phyloP scores from a whole-genome alignment of 768 basidiomycete species.

The Termitomyces heimii region DNA sequence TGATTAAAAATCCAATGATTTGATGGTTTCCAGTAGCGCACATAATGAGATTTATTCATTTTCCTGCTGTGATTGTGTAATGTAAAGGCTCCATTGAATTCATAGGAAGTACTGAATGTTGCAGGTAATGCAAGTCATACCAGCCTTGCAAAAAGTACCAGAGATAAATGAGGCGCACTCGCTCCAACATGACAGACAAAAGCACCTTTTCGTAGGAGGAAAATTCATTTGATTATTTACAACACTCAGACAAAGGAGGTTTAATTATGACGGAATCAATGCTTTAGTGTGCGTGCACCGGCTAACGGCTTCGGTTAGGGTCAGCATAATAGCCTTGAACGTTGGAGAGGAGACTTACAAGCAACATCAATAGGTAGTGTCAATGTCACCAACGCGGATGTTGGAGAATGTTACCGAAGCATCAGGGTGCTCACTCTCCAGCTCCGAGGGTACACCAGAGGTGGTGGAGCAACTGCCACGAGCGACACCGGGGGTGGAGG shows the following conservation, averaged over 20 bases:
- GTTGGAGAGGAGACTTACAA: background rate
- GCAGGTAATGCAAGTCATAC: too few relatives aligned
- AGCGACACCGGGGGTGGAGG: conserved; percentile 34
- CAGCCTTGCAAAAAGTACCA: too few relatives aligned
- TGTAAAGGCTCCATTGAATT: too few relatives aligned
- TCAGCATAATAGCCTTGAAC: background rate
- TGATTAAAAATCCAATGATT: too few relatives aligned
- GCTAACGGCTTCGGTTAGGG: background rate
- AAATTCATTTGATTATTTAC: background rate
- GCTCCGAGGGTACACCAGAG: conserved; percentile 38
- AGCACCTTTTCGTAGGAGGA: background rate
- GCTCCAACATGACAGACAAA: too few relatives aligned
- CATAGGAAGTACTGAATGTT: too few relatives aligned
- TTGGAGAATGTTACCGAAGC: conserved; percentile 47
- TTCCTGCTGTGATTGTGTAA: too few relatives aligned
- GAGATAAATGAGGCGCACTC: background rate
- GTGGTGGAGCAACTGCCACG: conserved; percentile 46
- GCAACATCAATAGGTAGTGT: conserved; percentile 2
- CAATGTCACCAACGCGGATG: conserved; percentile 47
- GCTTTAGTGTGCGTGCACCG: background rate
- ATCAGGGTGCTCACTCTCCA: conserved; percentile 32
- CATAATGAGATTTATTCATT: too few relatives aligned
- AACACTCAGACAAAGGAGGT: background rate
- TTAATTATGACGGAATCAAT: background rate
- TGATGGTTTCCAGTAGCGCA: too few relatives aligned